These are phyloP conservation scores for Xylaria sp. DNA, from an alignment of 2,329 filamentous ascomycete genomes.

Conservation along the genomic window DNA sequence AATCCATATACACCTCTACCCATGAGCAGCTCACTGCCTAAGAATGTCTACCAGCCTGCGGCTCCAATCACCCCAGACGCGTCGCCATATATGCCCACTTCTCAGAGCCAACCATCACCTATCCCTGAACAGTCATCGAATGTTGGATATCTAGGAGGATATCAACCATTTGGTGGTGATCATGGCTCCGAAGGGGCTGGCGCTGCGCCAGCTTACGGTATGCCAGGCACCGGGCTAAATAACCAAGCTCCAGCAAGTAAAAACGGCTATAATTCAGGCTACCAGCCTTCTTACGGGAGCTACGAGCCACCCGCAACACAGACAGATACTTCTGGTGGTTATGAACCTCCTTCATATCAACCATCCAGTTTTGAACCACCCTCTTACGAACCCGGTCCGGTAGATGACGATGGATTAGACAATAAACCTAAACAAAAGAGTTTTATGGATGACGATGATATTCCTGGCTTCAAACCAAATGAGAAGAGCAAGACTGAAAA, in stretches of 20 bases:
- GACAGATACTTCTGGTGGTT: slow-evolving; percentile 54
- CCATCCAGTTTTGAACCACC: slow-evolving; percentile 68
- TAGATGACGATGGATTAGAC: slow-evolving; percentile 57
- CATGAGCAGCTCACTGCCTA: slow-evolving; percentile 41
- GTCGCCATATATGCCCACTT: slow-evolving; percentile 41
- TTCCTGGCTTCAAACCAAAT: slow-evolving; percentile 61
- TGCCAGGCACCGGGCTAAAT: slow-evolving; percentile 32
- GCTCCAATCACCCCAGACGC: slow-evolving; percentile 36
- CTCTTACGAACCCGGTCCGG: slow-evolving; percentile 64
- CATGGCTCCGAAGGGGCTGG: slow-evolving; percentile 33
- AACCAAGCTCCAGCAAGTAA: slow-evolving; percentile 34
- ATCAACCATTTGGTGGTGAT: slow-evolving; percentile 42
- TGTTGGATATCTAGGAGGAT: slow-evolving; percentile 45
- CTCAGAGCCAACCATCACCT: slow-evolving; percentile 36
- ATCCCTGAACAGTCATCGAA: slow-evolving; percentile 35
- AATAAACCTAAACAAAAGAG: slow-evolving; percentile 77
- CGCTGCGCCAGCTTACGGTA: slow-evolving; percentile 24
- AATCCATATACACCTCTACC: slow-evolving; percentile 51
- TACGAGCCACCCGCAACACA: slow-evolving; percentile 57
- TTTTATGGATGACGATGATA: slow-evolving; percentile 81
- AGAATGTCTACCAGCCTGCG: slow-evolving; percentile 48
- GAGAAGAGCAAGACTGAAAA: slow-evolving; percentile 73
- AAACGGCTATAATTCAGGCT: slow-evolving; percentile 44
- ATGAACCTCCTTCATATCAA: slow-evolving; percentile 71
- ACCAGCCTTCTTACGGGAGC: slow-evolving; percentile 62